A percentile compares a stretch with the other conserved stretches of the same genome.
Conservation (phyloP, 768 basidiomycete genomes). For the Lactarius vividus region DNA sequence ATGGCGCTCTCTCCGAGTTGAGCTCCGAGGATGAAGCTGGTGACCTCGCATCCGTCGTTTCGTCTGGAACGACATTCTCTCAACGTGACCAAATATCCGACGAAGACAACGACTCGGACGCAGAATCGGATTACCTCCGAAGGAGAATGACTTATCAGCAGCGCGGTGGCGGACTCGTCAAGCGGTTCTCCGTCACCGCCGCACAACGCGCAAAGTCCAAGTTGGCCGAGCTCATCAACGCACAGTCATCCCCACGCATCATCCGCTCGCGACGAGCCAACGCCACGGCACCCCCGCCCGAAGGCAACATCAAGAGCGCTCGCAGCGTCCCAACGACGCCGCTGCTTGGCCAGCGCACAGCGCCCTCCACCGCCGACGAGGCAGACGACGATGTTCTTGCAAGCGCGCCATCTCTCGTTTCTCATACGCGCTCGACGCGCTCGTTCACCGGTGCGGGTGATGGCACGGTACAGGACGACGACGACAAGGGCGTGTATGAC, state of each 20-base stretch:
- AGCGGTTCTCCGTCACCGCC: constrained; percentile 25
- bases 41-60: constrained; percentile 54
- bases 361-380: not conserved
- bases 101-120: constrained; percentile 28
- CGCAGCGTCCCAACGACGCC: constrained; percentile 22
- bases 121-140: constrained; percentile 22
- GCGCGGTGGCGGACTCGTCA: constrained; percentile 20
- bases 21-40: constrained; percentile 40
- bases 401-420: not conserved
- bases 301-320: not conserved
- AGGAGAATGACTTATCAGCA: constrained; percentile 16
- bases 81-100: constrained; percentile 17
- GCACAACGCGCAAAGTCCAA: constrained; percentile 28
- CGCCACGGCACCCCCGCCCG: not conserved
- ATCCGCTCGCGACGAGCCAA: constrained; percentile 15
- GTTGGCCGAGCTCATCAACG: constrained; percentile 20
- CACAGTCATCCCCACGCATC: constrained; percentile 9
- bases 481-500: constrained; percentile 69
- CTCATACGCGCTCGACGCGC: constrained; percentile 11
- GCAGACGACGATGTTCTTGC: constrained; percentile 4
- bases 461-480: constrained; percentile 40
- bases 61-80: constrained; percentile 46
- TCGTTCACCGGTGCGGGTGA: constrained; percentile 30
- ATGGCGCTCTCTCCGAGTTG: constrained; percentile 8
- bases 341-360: constrained; percentile 7